Base-by-base conservation (phyloP, 2,329 filamentous ascomycete species). In the Penicillium sp. region DNA sequence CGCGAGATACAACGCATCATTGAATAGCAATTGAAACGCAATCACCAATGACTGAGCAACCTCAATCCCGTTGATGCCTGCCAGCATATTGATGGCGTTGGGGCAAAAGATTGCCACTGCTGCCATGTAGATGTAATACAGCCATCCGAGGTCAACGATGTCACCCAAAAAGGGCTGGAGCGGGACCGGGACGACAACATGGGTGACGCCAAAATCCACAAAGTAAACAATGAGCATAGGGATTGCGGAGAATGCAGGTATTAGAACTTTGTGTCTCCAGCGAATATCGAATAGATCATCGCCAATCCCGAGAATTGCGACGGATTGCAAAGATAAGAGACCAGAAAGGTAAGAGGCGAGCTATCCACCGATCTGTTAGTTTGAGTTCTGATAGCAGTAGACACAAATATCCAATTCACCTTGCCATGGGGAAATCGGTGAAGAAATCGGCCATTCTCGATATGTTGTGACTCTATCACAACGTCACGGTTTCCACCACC, bases 41-140 rank as follows among this genome's bases (percentile, higher is more conserved):
- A 99, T 89, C 56, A 95, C 88, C 55, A 99, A 77, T 52, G 90
- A 96, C 73, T 99, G 93, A 10, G 87, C 84, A 47, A 97, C 93
- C 71, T 99, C 93, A 68, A 99, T 93, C 47, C 93, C 93, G 71
- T 99, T 99, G 72, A 99, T 89, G n/a, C 93, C 93, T 0, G 93
- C 93, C n/a, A 99, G 78, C 74, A 99, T 99, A 77, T 99, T 99
- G 80, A 99, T 99, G 71, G 89, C 90, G 75, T 99, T 97, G 6
- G 93, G 91, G 60, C 90, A 95, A 76, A 99, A 99, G 70, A 99
- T 99, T 67, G 92, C 88, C 59, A 99, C 81, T 49, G 88, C 86
- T 44, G 89, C 89, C 93, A 99, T 99, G 78, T 97, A 99, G 64
- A 86, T 75, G 74, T 99, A 99, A 80, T 99, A 99, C 49, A 89